Evolutionary conservation across 768 basidiomycete species (phyloP).

Genomic region (Pleurotus sapidus): DNA sequence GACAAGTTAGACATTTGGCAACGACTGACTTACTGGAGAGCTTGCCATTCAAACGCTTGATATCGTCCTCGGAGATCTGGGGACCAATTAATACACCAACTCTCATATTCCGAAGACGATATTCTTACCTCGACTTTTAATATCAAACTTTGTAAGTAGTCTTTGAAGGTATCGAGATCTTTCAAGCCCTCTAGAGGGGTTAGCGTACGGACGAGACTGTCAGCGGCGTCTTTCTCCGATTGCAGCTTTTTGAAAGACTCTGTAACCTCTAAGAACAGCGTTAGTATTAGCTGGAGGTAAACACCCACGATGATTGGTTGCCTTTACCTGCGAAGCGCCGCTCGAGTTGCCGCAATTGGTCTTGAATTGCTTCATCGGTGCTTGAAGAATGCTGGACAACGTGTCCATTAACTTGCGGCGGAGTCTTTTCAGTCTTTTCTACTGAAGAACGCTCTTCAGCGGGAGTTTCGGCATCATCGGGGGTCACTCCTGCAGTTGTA

Average conservation of each 20-base stretch:
- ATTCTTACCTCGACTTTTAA: conserved; percentile 66
- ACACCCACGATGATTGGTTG: background rate
- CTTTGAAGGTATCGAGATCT: conserved; percentile 65
- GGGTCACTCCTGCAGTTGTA: too few relatives aligned
- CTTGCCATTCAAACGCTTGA: conserved; percentile 69
- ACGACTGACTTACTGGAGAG: conserved; percentile 55
- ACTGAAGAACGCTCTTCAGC: too few relatives aligned
- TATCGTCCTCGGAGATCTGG: conserved; percentile 74
- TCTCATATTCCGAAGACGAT: background rate
- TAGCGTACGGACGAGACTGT: conserved; percentile 63
- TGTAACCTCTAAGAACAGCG: conserved; percentile 58
- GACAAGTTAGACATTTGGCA: background rate
- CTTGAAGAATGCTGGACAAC: too few relatives aligned
- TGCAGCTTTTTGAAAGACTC: conserved; percentile 75
- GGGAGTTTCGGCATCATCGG: too few relatives aligned
- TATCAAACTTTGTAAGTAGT: conserved; percentile 65
- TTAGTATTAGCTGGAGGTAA: background rate
- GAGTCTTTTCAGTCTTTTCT: too few relatives aligned
- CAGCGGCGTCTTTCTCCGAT: conserved; percentile 66
- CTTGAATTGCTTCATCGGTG: conserved; percentile 55
- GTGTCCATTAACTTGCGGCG: too few relatives aligned
- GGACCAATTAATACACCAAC: background rate
- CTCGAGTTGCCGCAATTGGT: conserved; percentile 68
- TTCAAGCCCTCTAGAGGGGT: conserved; percentile 68
- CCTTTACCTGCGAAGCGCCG: conserved; percentile 69